Base-by-base conservation (phyloP, 306 rosid species). In the Rosa lucieae region DNA sequence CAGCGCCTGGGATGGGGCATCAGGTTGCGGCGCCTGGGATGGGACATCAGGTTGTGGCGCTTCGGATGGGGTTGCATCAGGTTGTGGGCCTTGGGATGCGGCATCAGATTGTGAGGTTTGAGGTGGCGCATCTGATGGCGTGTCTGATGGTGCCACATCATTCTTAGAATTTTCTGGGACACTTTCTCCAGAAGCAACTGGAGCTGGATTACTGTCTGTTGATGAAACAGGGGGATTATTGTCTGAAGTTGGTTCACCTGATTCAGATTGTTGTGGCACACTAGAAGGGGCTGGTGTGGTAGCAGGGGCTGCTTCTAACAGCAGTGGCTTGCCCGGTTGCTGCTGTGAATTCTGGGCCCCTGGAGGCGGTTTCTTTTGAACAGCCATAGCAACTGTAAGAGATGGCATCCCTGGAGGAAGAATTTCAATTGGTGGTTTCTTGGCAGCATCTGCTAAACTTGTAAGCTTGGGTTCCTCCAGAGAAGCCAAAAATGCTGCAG, bases 381-480 rank as follows among this genome's bases (percentile, higher is more conserved):
- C 74, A 44, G 97, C 78, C 39, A 91, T 86, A 65, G 99, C 88
- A 79, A 82, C 89, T 68, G 92, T 78, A 35, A 93, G 89, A 76
- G 99, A 89, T 39, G 83, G 37, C 97, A 96, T 91, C 66, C 98
- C 99, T 0, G 97, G 99, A 81, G 99, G 99, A 81, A 96, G 85
- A 82, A 93, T 93, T 86, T 96, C 98, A 42, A 96, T 96, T 1
- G 97, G 93, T 4, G 93, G 97, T 77, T 96, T 93, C 92, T 91
- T 96, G 83, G 93, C 93, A 35, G 98, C 98, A 5, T 96, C 99
- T 70, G 92, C 94, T 87, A 96, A 85, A 84, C 96, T 96, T 8
- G 98, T 90, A 77, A 93, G 97, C 84, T 96, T 96, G 14, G 99
- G 98, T 84, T 87, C 99, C 87, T 91, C 97, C 11, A 96, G 90